A percentile compares a stretch with the other conserved stretches of the same genome.
phyloP scores from a whole-genome alignment of 2,329 filamentous ascomycete genomes.

The Monosporascus sp. region DNA sequence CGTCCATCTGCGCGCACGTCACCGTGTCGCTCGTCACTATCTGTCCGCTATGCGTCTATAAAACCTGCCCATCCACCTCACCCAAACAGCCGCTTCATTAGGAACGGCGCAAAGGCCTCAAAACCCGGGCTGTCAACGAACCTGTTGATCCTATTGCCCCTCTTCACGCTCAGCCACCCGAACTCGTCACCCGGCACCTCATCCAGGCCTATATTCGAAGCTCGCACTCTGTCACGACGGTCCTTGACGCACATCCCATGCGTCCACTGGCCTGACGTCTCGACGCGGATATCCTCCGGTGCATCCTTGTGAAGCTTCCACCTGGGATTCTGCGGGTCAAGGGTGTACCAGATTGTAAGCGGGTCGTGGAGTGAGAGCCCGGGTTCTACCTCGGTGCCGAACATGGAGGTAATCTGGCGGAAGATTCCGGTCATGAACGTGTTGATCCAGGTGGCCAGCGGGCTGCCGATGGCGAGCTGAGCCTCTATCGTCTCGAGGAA shows the following conservation, averaged over 20 bases:
- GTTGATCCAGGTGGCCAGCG: constrained; percentile 66
- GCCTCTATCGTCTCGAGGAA: constrained; percentile 53
- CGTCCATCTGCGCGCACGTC: not conserved
- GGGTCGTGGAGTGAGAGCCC: constrained; percentile 71
- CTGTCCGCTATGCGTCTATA: not conserved
- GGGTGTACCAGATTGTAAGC: constrained; percentile 71
- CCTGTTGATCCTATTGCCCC: constrained; percentile 75
- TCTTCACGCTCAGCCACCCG: constrained; percentile 68
- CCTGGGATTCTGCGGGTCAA: constrained; percentile 52
- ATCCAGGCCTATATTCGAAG: constrained; percentile 39
- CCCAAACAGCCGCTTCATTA: constrained; percentile 63
- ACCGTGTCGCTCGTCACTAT: not conserved
- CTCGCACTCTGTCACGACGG: constrained; percentile 54
- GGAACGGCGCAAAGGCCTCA: constrained; percentile 57
- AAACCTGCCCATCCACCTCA: constrained; percentile 16
- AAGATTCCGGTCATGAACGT: constrained; percentile 70
- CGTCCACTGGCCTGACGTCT: constrained; percentile 92
- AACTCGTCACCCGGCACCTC: constrained; percentile 63
- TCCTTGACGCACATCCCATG: constrained; percentile 86
- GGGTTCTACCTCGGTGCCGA: constrained; percentile 51
- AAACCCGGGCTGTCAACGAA: constrained; percentile 66
- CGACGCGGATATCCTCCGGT: constrained; percentile 79
- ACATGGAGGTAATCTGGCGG: constrained; percentile 58
- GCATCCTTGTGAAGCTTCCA: constrained; percentile 51
- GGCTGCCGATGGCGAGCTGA: constrained; percentile 57